Base-by-base conservation (phyloP, 2,329 filamentous ascomycete genomes). In the Claviceps digitariae region DNA sequence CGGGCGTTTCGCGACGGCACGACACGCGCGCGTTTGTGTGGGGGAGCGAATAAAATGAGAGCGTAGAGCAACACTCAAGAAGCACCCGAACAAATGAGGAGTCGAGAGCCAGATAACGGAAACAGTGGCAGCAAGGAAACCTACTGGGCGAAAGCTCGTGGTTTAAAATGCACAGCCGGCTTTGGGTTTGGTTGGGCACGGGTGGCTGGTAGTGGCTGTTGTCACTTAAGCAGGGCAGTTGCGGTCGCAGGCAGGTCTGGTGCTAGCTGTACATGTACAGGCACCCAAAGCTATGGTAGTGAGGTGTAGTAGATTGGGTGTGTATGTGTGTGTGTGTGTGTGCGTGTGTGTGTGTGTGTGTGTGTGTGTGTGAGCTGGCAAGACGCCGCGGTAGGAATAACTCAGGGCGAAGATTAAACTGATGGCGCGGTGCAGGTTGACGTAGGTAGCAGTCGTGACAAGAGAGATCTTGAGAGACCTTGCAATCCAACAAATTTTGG, bases 291-390 rank as follows among this genome's bases (percentile, higher is more conserved):
- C 74, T 77, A 75, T 76, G 72, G 74, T 71, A 73, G 75, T 76
- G 74, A 70, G 76, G 72, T 69, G 81, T 13, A 51, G 78, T 21
- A 29, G 45, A 13, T 7, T 77, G 75, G 70, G 76, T 72, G 69
- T 9, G 31, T 34, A n/a, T n/a, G 76, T 72, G 69, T 15, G 34
- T 17, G 76, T 72, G 69, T 15, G 34, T 38, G 76, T 72, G 69
- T 15, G 34, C 4, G 69, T 15, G 34, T 38, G 76, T 72, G 69
- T 2, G 34, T 38, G 34, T 3, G 34, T 3, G 15, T 20, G 45
- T 12, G 45, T 76, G 75, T 69, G 76, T 72, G 69, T 81, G 12
- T 51, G 79, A 74, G 79, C 74, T 82, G 78, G 78, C 78, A 81
- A 63, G 69, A 63, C 64, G 67, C 66, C 69, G 72, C 70, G 69